A percentile compares a stretch with the other conserved stretches of the same genome.
Evolutionary conservation across 768 basidiomycete species (phyloP).

Genomic region (Hygrophorus russula): DNA sequence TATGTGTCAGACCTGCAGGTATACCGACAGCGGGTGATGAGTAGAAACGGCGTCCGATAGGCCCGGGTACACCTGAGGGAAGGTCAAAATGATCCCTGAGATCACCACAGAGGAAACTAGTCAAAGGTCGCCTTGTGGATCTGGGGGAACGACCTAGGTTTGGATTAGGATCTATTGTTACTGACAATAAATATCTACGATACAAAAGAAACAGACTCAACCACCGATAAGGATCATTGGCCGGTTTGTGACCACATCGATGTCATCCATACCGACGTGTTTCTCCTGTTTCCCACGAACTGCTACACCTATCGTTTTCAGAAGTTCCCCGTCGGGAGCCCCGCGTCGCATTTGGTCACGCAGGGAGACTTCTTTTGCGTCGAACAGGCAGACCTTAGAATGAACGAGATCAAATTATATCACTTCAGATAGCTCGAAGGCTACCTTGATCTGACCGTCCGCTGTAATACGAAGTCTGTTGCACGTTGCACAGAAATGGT

Average conservation of each 20-base stretch:
- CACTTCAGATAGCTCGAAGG: not conserved
- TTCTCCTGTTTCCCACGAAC: conserved; percentile 66
- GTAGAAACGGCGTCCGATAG: conserved; percentile 7
- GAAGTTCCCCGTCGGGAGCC: conserved; percentile 50
- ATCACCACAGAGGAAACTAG: too few relatives aligned
- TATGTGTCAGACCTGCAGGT: conserved; percentile 44
- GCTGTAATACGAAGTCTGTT: conserved; percentile 80
- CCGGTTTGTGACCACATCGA: conserved; percentile 65
- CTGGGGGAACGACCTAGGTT: not conserved
- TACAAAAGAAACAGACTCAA: conserved; percentile 41
- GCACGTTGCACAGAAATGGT: conserved; percentile 83
- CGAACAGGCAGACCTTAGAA: conserved; percentile 77
- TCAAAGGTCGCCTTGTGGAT: too few relatives aligned
- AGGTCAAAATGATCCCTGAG: too few relatives aligned
- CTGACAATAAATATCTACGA: not conserved
- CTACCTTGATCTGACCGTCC: conserved; percentile 82
- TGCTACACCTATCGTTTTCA: conserved; percentile 50
- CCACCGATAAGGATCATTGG: conserved; percentile 94
- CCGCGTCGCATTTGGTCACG: conserved; percentile 62
- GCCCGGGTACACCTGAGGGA: not conserved
- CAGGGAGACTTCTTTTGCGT: conserved; percentile 73
- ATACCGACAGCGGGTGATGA: conserved; percentile 7
- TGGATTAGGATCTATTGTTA: not conserved
- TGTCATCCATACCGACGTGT: conserved; percentile 76
- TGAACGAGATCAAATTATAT: not conserved